These are phyloP conservation scores for Quercus wislizeni DNA, from an alignment of 306 rosid genomes.

Conservation along the genomic window DNA sequence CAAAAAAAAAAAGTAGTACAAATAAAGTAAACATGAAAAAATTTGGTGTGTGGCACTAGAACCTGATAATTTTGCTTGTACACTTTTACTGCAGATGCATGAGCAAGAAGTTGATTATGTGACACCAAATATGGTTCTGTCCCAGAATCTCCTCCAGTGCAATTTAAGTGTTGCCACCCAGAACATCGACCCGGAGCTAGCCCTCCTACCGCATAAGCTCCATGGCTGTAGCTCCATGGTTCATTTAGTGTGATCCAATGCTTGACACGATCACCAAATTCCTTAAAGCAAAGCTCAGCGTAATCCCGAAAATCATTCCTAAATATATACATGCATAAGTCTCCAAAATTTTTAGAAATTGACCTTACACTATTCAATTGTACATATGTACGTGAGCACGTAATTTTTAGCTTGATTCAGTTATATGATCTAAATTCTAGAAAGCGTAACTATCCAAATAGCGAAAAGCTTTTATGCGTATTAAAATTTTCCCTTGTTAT, in stretches of 20 bases:
- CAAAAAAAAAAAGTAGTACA: too few relatives aligned
- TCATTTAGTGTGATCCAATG: slow-evolving; percentile 47
- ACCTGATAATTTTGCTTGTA: not conserved
- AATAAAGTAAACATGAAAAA: too few relatives aligned
- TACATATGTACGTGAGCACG: too few relatives aligned
- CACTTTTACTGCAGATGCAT: slow-evolving; percentile 11
- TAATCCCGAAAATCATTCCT: slow-evolving; percentile 33
- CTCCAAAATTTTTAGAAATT: too few relatives aligned
- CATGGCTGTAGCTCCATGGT: slow-evolving; percentile 16
- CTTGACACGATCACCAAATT: slow-evolving; percentile 19
- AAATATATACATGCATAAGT: not conserved
- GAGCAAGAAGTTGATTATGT: slow-evolving; percentile 5
- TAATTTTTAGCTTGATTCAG: too few relatives aligned
- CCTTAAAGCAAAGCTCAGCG: slow-evolving; percentile 27
- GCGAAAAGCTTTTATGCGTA: too few relatives aligned
- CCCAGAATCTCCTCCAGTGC: slow-evolving; percentile 42
- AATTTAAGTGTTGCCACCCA: too few relatives aligned
- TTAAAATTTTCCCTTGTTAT: too few relatives aligned
- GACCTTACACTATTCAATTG: too few relatives aligned
- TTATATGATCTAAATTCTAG: too few relatives aligned
- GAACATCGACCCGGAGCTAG: slow-evolving; percentile 17
- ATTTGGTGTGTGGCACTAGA: too few relatives aligned
- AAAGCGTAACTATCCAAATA: too few relatives aligned
- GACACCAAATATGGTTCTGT: slow-evolving; percentile 56
- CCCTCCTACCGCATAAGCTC: slow-evolving; percentile 20